Conservation (phyloP, 2,329 filamentous ascomycete species). For the Cercospora citrullina region DNA sequence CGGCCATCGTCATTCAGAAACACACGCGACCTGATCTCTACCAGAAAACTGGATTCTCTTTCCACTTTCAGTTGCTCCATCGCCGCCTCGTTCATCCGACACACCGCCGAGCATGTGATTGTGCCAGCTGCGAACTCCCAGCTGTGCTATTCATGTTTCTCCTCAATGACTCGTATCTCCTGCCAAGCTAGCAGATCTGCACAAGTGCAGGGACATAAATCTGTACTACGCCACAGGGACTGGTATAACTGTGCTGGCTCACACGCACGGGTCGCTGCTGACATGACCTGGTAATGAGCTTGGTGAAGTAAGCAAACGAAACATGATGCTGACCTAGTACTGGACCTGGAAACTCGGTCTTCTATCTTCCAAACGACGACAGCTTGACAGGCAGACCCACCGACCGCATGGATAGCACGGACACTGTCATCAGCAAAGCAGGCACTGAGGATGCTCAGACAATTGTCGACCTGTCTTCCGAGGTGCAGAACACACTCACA, state of each 20-base stretch:
- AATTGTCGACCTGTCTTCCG: constrained; percentile 11
- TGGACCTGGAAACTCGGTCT: neutral
- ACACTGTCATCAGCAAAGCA: constrained; percentile 1
- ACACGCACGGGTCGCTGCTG: neutral
- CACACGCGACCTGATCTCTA: neutral
- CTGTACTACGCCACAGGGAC: neutral
- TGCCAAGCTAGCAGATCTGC: neutral
- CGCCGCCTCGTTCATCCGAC: neutral
- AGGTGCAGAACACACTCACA: constrained; percentile 14
- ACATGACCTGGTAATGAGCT: neutral
- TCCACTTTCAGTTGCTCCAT: neutral
- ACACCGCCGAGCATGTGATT: constrained; percentile 6
- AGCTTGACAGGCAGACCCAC: neutral
- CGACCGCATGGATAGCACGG: neutral
- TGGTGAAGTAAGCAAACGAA: neutral
- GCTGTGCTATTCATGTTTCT: neutral
- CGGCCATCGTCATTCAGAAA: constrained; percentile 11
- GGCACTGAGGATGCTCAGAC: neutral
- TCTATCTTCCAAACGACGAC: neutral
- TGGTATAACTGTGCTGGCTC: neutral
- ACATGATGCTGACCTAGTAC: neutral
- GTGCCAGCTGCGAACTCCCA: neutral
- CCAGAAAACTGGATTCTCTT: neutral
- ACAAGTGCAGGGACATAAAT: neutral
- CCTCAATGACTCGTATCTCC: constrained; percentile 3